These are phyloP conservation scores for Xylaria sp. DNA, from an alignment of 2,329 filamentous ascomycete genomes.

Conservation along the genomic window DNA sequence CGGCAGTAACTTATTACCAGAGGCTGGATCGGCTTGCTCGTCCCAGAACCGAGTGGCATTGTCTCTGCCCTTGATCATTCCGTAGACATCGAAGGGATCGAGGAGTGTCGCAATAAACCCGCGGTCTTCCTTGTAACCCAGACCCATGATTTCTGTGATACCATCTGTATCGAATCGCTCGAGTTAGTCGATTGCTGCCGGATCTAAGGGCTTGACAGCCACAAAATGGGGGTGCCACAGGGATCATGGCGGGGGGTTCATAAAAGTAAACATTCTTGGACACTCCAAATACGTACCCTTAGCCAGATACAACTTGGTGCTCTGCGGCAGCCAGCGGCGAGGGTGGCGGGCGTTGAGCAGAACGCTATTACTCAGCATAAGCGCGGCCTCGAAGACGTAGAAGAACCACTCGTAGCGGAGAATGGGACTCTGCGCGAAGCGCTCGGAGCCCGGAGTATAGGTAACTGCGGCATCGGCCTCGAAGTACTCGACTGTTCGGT, in stretches of 20 bases:
- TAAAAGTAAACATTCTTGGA: background rate
- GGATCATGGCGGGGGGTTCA: background rate
- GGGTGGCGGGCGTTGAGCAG: slow-evolving; percentile 65
- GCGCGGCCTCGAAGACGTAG: slow-evolving; percentile 65
- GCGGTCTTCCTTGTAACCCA: slow-evolving; percentile 62
- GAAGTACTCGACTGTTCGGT: slow-evolving; percentile 70
- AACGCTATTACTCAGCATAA: slow-evolving; percentile 64
- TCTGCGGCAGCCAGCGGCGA: slow-evolving; percentile 61
- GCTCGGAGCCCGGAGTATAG: slow-evolving; percentile 54
- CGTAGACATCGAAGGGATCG: slow-evolving; percentile 56
- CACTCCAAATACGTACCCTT: slow-evolving; percentile 44
- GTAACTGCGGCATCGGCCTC: slow-evolving; percentile 57
- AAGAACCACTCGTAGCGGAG: slow-evolving; percentile 70
- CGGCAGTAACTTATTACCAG: background rate
- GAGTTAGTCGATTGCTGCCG: slow-evolving; percentile 10
- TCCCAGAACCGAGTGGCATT: slow-evolving; percentile 55
- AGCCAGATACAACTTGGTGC: slow-evolving; percentile 61
- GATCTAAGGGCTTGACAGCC: background rate
- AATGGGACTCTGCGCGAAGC: slow-evolving; percentile 55
- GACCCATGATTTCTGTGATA: slow-evolving; percentile 60
- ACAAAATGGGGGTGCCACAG: background rate
- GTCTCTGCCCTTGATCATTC: slow-evolving; percentile 50
- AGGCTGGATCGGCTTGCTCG: slow-evolving; percentile 16
- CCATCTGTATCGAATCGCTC: slow-evolving; percentile 52
- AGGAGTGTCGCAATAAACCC: slow-evolving; percentile 56